phyloP scores from a whole-genome alignment of 2,329 filamentous ascomycete species.

The Fusarium sp. region DNA sequence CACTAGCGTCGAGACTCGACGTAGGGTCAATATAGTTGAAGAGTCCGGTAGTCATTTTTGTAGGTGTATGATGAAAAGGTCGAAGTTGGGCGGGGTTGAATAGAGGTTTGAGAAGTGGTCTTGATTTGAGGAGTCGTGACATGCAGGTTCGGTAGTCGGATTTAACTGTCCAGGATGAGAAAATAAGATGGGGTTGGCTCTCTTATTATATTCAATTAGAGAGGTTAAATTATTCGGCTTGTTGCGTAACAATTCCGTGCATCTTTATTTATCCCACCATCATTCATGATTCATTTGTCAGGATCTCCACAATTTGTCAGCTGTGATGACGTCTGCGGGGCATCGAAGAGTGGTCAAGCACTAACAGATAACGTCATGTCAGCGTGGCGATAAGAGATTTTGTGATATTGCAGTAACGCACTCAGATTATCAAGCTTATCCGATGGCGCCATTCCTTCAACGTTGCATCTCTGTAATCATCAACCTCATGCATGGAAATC shows the following conservation, averaged over 20 bases:
- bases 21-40: constrained; percentile 36
- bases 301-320: constrained; percentile 17
- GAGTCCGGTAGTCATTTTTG: constrained; percentile 34
- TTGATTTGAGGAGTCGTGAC: constrained; percentile 8
- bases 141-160: not conserved
- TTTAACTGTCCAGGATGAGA: not conserved
- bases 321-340: constrained; percentile 28
- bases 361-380: constrained; percentile 5
- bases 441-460: not conserved
- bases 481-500: not conserved
- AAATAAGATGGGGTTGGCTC: not conserved
- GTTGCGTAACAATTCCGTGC: constrained; percentile 21
- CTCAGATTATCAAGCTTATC: not conserved
- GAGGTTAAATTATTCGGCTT: not conserved
- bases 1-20: constrained; percentile 23
- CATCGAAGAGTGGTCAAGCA: not conserved
- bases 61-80: not conserved
- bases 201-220: not conserved
- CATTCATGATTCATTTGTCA: constrained; percentile 20
- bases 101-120: not conserved
- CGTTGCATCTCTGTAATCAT: not conserved
- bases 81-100: constrained; percentile 13
- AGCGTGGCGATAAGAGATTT: fast-evolving
- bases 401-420: not conserved
- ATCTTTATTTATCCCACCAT: constrained; percentile 12